Percentiles rank a stretch among this genome's conserved stretches.
Evolutionary conservation across 306 rosid genomes (phyloP).

Genomic region (Betula pendula): DNA sequence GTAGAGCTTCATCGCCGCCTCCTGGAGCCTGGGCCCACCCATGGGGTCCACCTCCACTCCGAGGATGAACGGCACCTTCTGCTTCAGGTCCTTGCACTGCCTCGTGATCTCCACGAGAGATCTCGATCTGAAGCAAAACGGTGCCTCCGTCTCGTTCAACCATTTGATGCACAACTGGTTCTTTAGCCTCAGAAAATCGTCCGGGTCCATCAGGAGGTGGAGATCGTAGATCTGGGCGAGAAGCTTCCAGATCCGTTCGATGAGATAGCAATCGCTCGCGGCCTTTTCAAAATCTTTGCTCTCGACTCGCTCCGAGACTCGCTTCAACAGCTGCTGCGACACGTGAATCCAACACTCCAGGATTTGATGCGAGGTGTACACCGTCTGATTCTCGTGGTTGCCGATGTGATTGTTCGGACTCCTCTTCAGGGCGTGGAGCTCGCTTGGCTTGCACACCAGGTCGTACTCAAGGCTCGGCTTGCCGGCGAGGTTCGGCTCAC

Average conservation of each 20-base stretch:
- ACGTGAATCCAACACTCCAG: constrained; percentile 66
- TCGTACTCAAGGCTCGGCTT: constrained; percentile 77
- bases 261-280: constrained; percentile 52
- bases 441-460: constrained; percentile 65
- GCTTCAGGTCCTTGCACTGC: constrained; percentile 64
- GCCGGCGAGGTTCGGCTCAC: constrained; percentile 67
- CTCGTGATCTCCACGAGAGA: constrained; percentile 62
- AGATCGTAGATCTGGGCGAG: constrained; percentile 66
- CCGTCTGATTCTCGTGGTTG: constrained; percentile 64
- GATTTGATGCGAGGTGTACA: constrained; percentile 80
- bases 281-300: constrained; percentile 44
- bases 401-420: constrained; percentile 49
- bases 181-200: constrained; percentile 70
- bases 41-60: constrained; percentile 85
- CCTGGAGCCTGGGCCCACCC: constrained; percentile 91
- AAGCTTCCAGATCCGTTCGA: constrained; percentile 82
- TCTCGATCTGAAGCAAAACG: constrained; percentile 77
- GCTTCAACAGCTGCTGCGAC: constrained; percentile 42
- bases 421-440: constrained; percentile 48
- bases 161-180: constrained; percentile 43
- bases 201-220: constrained; percentile 83
- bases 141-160: constrained; percentile 45
- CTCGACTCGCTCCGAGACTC: constrained; percentile 45
- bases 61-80: constrained; percentile 68
- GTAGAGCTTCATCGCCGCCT: constrained; percentile 90